phyloP scores from a whole-genome alignment of 1,284 basidiomycete genomes.

The Apiotrichum akiyoshidainum region DNA sequence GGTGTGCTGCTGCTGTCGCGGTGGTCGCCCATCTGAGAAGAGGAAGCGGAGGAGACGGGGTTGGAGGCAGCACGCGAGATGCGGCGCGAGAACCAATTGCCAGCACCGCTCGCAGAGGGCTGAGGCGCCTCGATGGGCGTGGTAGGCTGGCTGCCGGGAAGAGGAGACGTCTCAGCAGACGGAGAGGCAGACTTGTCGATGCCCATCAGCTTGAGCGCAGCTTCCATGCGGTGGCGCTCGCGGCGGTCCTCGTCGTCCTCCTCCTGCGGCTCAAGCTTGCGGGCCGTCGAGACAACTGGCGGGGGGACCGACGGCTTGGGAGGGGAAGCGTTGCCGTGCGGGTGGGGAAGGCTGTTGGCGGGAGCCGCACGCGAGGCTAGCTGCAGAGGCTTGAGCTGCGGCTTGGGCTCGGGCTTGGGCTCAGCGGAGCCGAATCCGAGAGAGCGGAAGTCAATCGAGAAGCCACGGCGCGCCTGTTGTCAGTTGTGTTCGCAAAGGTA shows the following conservation, averaged over 20 bases:
- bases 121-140: background rate
- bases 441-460: constrained; percentile 48
- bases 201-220: constrained; percentile 88
- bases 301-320: constrained; percentile 37
- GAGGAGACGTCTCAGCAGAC: background rate
- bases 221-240: constrained; percentile 77
- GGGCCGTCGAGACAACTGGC: constrained; percentile 20
- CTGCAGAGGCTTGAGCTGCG: constrained; percentile 34
- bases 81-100: constrained; percentile 14
- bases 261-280: constrained; percentile 58
- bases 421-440: constrained; percentile 39
- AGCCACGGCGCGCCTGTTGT: constrained; percentile 37
- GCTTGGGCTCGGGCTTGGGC: constrained; percentile 20
- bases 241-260: constrained; percentile 84
- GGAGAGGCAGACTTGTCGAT: constrained; percentile 55
- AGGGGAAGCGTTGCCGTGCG: background rate
- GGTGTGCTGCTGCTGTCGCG: constrained; percentile 15
- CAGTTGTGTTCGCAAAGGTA: background rate
- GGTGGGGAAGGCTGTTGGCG: constrained; percentile 4
- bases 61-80: constrained; percentile 7
- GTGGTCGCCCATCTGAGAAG: background rate
- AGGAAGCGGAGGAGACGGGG: background rate
- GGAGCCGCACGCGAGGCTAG: constrained; percentile 22
- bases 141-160: background rate
- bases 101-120: background rate